phyloP scores from a whole-genome alignment of 371 early-diverging fungal species.

The Mortierella sp. region DNA sequence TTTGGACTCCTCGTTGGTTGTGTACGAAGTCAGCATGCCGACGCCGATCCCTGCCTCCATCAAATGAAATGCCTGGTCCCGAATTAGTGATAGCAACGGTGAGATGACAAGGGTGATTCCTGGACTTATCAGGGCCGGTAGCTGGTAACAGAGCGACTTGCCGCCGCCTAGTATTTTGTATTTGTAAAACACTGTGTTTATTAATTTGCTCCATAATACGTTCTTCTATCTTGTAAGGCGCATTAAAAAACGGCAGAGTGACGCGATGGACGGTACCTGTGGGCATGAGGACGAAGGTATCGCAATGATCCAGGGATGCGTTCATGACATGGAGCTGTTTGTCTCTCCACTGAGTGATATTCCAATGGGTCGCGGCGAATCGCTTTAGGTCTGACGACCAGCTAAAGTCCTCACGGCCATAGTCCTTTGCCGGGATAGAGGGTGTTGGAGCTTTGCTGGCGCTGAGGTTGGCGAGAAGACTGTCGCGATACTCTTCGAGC shows the following conservation, averaged over 20 bases:
- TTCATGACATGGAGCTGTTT: conserved; percentile 83
- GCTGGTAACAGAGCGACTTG: conserved; percentile 90
- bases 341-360: conserved; percentile 72
- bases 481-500: conserved; percentile 35
- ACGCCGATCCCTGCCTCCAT: conserved; percentile 77
- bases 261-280: conserved; percentile 63
- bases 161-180: conserved; percentile 72
- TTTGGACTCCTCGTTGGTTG: conserved; percentile 68
- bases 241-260: background rate
- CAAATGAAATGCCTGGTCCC: conserved; percentile 87
- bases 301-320: conserved; percentile 78
- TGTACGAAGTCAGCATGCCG: conserved; percentile 72
- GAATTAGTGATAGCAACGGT: conserved; percentile 87
- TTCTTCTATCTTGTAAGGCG: background rate
- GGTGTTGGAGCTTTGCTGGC: background rate
- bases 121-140: conserved; percentile 82
- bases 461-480: conserved; percentile 11
- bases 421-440: conserved; percentile 31
- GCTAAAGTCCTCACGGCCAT: conserved; percentile 57
- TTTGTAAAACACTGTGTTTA: background rate
- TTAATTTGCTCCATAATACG: background rate
- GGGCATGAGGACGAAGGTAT: conserved; percentile 89
- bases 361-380: conserved; percentile 62
- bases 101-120: conserved; percentile 90
- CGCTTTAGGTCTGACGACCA: conserved; percentile 65